Evolutionary conservation across 345 rosid genomes (phyloP), one percentile per base, ranked within the genome.

Genomic region (Tarenaya hassleriana): DNA sequence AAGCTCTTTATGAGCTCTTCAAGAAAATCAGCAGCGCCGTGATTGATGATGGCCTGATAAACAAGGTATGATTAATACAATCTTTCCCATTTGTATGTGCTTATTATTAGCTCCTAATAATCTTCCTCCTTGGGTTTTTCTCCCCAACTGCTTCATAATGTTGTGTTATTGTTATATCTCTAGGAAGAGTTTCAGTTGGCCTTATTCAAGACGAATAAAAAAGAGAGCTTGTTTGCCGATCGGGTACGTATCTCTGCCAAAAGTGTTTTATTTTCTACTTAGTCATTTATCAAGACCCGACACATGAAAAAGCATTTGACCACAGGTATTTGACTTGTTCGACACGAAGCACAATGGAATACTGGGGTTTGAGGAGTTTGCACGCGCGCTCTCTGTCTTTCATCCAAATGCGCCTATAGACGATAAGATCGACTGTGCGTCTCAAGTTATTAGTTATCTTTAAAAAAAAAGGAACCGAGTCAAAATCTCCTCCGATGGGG

Each of bases 21-120:
- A 88, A 94, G 83, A 88, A 88, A 82, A 94, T 94, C 58, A 88
- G 99, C 74, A 94, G 99, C 48, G 99, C 94, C 7, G 99, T 94
- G 60, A 88, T 86, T 64, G 99, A 94, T 66, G 99, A 88, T 35
- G 97, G 97, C 34, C 69, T 92, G 40, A 92, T 92, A 65, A 88
- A 88, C 76, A 92, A 91, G 98, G 98, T 91, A 18, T 27, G 60
- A 48, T 16, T 43, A 18, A 19, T 32, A 34, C 35, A 10, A 20
- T 50, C 3, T 44, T 32, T 4, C 16, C 16, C 37, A 1, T 34
- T n/a, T n/a, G n/a, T n/a, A n/a, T n/a, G n/a, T n/a, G n/a, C n/a
- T n/a, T n/a, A n/a, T n/a, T n/a, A n/a, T n/a, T n/a, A n/a, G n/a
- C n/a, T n/a, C n/a, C n/a, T n/a, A n/a, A n/a, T n/a, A n/a, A n/a